Percentiles rank a stretch among this genome's conserved stretches.
Evolutionary conservation across 768 basidiomycete species (phyloP).

Genomic region (Serpula lacrymans): DNA sequence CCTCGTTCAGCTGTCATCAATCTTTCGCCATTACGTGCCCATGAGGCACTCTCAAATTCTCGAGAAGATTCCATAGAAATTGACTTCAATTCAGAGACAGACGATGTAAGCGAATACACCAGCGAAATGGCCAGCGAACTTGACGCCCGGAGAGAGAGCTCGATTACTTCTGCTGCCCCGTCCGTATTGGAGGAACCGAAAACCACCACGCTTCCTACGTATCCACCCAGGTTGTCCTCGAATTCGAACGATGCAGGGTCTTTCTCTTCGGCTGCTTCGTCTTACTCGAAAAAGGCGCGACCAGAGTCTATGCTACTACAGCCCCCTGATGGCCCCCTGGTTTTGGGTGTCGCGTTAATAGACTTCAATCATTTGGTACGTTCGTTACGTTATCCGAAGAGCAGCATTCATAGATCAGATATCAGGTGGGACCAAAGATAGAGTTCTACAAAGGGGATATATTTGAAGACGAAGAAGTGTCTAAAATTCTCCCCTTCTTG

Average conservation of each 20-base stretch:
- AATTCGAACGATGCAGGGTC: constrained; percentile 51
- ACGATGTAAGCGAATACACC: constrained; percentile 50
- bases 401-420: constrained; percentile 10
- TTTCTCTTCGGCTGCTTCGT: constrained; percentile 59
- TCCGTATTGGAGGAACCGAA: constrained; percentile 43
- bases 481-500: constrained; percentile 86
- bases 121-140: constrained; percentile 33
- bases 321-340: constrained; percentile 51
- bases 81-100: constrained; percentile 50
- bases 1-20: constrained; percentile 34
- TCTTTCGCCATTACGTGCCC: constrained; percentile 15
- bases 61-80: constrained; percentile 49
- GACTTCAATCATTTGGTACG: constrained; percentile 92
- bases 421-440: constrained; percentile 86
- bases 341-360: constrained; percentile 87
- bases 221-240: constrained; percentile 53
- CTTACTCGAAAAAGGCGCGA: constrained; percentile 58
- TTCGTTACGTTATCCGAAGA: constrained; percentile 9
- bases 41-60: constrained; percentile 39
- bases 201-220: constrained; percentile 41
- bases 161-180: constrained; percentile 49
- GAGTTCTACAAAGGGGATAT: constrained; percentile 80
- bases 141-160: constrained; percentile 37
- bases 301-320: constrained; percentile 77
- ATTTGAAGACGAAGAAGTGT: constrained; percentile 81